These are phyloP conservation scores for Fusarium sambucinum DNA, from an alignment of 2,329 filamentous ascomycete species.

Conservation along the genomic window DNA sequence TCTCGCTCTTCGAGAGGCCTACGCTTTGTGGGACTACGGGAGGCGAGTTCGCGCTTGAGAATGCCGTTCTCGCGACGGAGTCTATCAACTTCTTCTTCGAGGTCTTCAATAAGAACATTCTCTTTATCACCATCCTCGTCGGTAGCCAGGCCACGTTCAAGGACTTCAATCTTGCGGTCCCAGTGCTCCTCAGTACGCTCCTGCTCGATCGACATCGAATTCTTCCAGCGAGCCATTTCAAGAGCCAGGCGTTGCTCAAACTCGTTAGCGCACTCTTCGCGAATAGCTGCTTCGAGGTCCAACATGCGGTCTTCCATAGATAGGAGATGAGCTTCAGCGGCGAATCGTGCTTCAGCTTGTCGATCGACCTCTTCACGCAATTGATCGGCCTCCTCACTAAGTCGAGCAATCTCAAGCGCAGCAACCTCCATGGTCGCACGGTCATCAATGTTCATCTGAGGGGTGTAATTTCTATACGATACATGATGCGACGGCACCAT, in stretches of 20 bases:
- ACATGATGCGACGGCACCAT: slow-evolving; percentile 57
- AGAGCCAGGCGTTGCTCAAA: slow-evolving; percentile 82
- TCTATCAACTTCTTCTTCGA: slow-evolving; percentile 78
- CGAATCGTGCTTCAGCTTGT: slow-evolving; percentile 74
- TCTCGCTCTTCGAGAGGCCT: slow-evolving; percentile 67
- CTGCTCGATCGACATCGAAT: slow-evolving; percentile 79
- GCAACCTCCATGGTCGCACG: slow-evolving; percentile 84
- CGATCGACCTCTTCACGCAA: slow-evolving; percentile 72
- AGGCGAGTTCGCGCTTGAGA: slow-evolving; percentile 73
- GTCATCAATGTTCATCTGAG: slow-evolving; percentile 59
- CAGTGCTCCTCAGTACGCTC: slow-evolving; percentile 86
- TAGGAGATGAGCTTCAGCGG: slow-evolving; percentile 79
- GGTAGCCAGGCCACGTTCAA: slow-evolving; percentile 61
- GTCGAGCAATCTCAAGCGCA: slow-evolving; percentile 82
- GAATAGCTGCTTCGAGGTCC: slow-evolving; percentile 82
- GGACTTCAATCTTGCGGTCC: slow-evolving; percentile 83
- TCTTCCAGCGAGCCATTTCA: slow-evolving; percentile 86
- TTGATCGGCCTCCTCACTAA: slow-evolving; percentile 78
- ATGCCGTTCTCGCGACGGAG: slow-evolving; percentile 73
- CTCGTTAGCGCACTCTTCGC: slow-evolving; percentile 89
- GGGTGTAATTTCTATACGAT: slow-evolving; percentile 56
- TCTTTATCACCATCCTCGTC: slow-evolving; percentile 71
- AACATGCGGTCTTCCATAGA: slow-evolving; percentile 74
- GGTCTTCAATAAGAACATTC: slow-evolving; percentile 70
- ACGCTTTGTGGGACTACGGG: slow-evolving; percentile 72